Conservation (phyloP, 768 basidiomycete species). For the Rhodotorula kratochvilovae region DNA sequence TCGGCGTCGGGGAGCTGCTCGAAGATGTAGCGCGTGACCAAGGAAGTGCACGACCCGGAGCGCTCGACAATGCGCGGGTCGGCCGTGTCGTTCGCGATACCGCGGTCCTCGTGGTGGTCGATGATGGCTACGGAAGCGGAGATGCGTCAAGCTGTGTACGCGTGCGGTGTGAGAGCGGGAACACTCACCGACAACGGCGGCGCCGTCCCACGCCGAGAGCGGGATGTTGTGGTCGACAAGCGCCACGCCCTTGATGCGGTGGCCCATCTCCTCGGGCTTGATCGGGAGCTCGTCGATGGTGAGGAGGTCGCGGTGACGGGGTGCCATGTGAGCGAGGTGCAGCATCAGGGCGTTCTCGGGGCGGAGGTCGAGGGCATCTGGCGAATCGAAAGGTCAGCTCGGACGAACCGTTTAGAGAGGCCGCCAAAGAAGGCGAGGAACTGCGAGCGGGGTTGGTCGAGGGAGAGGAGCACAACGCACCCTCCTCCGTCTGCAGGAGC, state of each 20-base stretch:
- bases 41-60: constrained; percentile 23
- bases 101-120: constrained; percentile 35
- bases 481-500: constrained; percentile 30
- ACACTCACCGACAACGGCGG: constrained; percentile 8
- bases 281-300: constrained; percentile 39
- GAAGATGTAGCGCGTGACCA: constrained; percentile 27
- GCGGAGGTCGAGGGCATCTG: constrained; percentile 35
- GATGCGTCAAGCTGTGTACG: too few relatives aligned
- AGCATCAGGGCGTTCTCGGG: constrained; percentile 32
- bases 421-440: too few relatives aligned
- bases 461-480: not conserved
- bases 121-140: constrained; percentile 14
- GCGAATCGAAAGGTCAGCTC: fast-evolving
- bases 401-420: too few relatives aligned
- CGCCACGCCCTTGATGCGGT: constrained; percentile 35
- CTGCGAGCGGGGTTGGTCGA: too few relatives aligned
- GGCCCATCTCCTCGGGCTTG: constrained; percentile 32
- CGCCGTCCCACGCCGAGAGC: constrained; percentile 7
- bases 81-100: constrained; percentile 16
- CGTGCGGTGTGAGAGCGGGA: too few relatives aligned
- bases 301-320: constrained; percentile 33
- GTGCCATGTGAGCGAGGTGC: constrained; percentile 25
- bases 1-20: constrained; percentile 13
- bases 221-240: constrained; percentile 40
- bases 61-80: constrained; percentile 29